Base-by-base conservation (phyloP, 164 flowering plant genomes). In the Vitis rotundifolia region DNA sequence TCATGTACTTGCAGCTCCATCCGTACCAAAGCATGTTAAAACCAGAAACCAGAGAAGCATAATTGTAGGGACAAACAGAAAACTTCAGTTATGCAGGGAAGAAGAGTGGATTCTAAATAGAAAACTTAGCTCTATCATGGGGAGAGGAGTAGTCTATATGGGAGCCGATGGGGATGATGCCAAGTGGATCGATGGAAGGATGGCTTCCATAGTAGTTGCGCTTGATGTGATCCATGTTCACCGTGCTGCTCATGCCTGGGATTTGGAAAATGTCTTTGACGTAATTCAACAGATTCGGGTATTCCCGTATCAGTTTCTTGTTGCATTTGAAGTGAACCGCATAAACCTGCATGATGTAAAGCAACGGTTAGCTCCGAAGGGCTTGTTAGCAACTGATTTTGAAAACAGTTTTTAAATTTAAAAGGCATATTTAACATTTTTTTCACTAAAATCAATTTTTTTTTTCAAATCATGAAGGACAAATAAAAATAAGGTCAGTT, bases 271-370 rank as follows among this genome's bases (percentile, higher is more conserved):
- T 80, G 73, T 94, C 97, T 79, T 91, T 94, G 1, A 88, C 87
- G 85, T 92, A 89, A 62, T 92, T 91, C 89, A 92, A 91, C 69
- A 94, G 70, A 74, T 94, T 89, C 8, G 88, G 91, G 77, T 89
- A 92, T 76, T 94, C 99, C 2, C 88, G 82, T 0, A 94, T 75
- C 29, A 89, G 77, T 78, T 87, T 92, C 82, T 91, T 94, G 80
- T 92, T 92, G 87, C 99, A 94, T 82, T 94, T 94, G 89, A 94
- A 94, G 71, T 94, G 97, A 73, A 94, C 97, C 0, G 84, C 92
- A 80, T 94, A 94, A 58, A 94, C 97, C 97, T 94, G 85, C 37
- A 63, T 22, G 26, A 37, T 37, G 5, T 37, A 37, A 2, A 37
- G 44, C 44, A 37, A 6, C 26, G 26, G 26, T 22, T 1, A 22